Base-by-base conservation (phyloP, 345 rosid genomes). In the Eucalyptus sp. region DNA sequence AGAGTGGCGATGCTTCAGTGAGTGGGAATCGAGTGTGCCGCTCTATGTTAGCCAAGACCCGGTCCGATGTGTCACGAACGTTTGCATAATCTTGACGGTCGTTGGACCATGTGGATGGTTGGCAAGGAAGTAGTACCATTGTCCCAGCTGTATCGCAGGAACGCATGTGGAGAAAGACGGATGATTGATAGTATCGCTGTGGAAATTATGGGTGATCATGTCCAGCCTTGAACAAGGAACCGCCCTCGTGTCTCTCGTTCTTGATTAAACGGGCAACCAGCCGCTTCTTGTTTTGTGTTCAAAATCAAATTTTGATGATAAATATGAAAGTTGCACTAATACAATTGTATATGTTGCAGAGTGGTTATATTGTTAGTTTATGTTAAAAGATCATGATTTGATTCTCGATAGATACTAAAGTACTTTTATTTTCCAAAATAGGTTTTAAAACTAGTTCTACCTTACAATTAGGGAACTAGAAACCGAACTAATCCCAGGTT, bases 341-440 rank as follows among this genome's bases (percentile, higher is more conserved):
- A 60, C 66, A 1, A 12, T 1, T 60, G 29, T 60, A 27, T 60
- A 60, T 60, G n/a, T 60, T 60, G 15, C 13, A 5, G 66, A 60
- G 71, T 7, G 31, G 15, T 60, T 62, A 62, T 62, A 0, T 64
- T 64, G 76, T n/a, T 64, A 29, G 33, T 64, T 64, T 64, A 2
- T n/a, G 18, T 29, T 62, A 62, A 62, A 62, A 52, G 16, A 62
- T 29, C 16, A 62, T 29, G 68, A 29, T 62, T 13, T 9, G 68
- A 62, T 62, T 62, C 33, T 13, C 0, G 1, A 62, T 29, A 29
- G 33, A n/a, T n/a, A n/a, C 37, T 13, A 64, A n/a, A 14, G 37
- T 64, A n/a, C 7, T n/a, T 15, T n/a, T 64, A 14, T 64, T n/a
- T 64, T n/a, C 76, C n/a, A 62, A 62, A 62, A 62, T 3, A 62